phyloP scores from a whole-genome alignment of 2,329 filamentous ascomycete species.

The Colletotrichum magnum region DNA sequence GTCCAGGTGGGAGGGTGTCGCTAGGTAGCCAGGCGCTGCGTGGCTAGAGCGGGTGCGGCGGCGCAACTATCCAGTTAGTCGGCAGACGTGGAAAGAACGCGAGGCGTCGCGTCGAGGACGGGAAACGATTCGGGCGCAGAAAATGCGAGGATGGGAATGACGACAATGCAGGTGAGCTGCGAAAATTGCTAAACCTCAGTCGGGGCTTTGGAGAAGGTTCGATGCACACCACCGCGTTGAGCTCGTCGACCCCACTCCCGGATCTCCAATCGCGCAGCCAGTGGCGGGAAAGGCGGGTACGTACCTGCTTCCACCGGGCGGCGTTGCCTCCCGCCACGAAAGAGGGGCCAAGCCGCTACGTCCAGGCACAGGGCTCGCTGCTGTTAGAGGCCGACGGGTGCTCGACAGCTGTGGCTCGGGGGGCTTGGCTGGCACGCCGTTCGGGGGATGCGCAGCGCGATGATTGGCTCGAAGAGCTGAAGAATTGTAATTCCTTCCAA shows the following conservation, averaged over 20 bases:
- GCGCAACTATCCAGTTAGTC: not conserved
- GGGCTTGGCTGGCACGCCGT: slow-evolving; percentile 32
- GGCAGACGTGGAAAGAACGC: no score
- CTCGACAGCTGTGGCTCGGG: slow-evolving; percentile 22
- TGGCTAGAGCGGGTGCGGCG: not conserved
- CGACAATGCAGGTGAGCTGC: no score
- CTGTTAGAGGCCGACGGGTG: slow-evolving; percentile 3
- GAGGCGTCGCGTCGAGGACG: no score
- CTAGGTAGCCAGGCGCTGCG: not conserved
- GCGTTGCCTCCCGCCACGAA: not conserved
- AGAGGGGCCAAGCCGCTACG: slow-evolving; percentile 17
- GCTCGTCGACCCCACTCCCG: slow-evolving; percentile 28
- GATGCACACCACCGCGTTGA: not conserved
- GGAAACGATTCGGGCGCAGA: no score
- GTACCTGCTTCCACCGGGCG: not conserved
- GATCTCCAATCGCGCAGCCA: not conserved
- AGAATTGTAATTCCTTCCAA: slow-evolving; percentile 13
- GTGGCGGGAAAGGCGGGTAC: not conserved
- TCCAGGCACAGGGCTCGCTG: slow-evolving; percentile 11
- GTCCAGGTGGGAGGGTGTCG: not conserved
- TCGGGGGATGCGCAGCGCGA: not conserved
- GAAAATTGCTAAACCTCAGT: slow-evolving; percentile 32
- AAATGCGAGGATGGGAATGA: no score
- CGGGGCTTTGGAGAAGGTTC: slow-evolving; percentile 33
- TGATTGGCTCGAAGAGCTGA: slow-evolving; percentile 31